Percentiles rank a stretch among this genome's conserved stretches.
Evolutionary conservation across 768 basidiomycete species (phyloP).

Genomic region (Boletellus ananas): DNA sequence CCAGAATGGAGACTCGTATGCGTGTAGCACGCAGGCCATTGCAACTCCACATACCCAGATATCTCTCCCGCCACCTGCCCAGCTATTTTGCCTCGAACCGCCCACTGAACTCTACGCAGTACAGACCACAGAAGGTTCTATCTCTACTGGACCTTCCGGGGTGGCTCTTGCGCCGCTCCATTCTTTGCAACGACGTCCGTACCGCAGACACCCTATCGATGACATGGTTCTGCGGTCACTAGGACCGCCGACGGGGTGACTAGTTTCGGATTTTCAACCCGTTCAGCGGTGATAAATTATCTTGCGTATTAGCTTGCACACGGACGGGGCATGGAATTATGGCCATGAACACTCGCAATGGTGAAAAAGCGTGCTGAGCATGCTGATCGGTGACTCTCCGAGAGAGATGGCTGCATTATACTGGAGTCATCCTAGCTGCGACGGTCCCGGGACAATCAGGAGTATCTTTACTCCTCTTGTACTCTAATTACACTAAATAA

Average conservation of each 20-base stretch:
- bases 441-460: too few relatives aligned
- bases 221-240: constrained; percentile 57
- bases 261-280: constrained; percentile 21
- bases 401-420: neutral
- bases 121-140: constrained; percentile 17
- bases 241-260: constrained; percentile 36
- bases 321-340: constrained; percentile 6
- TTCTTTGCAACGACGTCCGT: constrained; percentile 53
- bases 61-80: constrained; percentile 32
- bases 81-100: constrained; percentile 26
- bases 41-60: constrained; percentile 17
- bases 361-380: constrained; percentile 3
- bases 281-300: constrained; percentile 22
- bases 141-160: constrained; percentile 24
- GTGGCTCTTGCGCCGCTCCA: constrained; percentile 57
- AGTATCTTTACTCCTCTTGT: constrained; percentile 4
- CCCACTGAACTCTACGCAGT: constrained; percentile 32
- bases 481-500: constrained; percentile 12
- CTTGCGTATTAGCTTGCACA: constrained; percentile 13
- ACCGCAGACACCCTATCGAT: constrained; percentile 57
- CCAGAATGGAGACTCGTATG: constrained; percentile 6
- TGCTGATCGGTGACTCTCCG: neutral
- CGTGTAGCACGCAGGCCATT: constrained; percentile 9
- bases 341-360: constrained; percentile 2
- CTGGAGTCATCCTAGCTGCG: neutral